Base-by-base conservation (phyloP, 805 yeast species). In the Sugiyamaella smithiae region DNA sequence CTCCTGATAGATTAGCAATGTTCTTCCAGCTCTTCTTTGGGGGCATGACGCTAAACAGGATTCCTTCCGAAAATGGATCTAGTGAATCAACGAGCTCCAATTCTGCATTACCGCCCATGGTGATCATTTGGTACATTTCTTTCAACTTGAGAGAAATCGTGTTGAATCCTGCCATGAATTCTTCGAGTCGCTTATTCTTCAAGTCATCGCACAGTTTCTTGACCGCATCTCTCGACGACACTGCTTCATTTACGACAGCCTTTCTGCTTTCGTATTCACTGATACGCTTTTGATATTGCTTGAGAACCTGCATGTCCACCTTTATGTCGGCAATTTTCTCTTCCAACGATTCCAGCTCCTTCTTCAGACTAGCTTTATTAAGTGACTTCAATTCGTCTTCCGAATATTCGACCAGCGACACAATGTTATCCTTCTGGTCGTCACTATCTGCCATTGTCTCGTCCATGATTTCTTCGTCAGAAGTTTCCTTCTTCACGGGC, bases 81-180 rank as follows among this genome's bases (percentile, higher is more conserved):
- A 91, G 76, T 52, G 95, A 85, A 63, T 93, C 99, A 16, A 89
- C 97, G 40, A 91, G 75, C 65, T 93, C 99, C 29, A 93, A 74
- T 65, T 93, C 99, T 0, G 99, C 99, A 70, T 91, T 93, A 28
- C 99, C 99, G 23, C 99, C 99, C 95, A 91, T 89, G 0, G 99
- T 93, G 52, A 93, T 93, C 95, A 93, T 87, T 62, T 90, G 95
- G 61, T 93, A 93, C 98, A 93, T 90, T 60, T 88, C 97, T 65
- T 91, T 93, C 55, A 93, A 75, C 5, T 96, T 86, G 64, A 82
- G 73, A 1, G 97, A 88, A 24, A 93, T 93, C 17, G 81, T 75
- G 56, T 82, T 79, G 70, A 95, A 93, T 0, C 99, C 99, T 53
- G 78, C 80, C 95, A 89, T 89, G 62, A 93, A 93, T 65, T 93